phyloP scores from a whole-genome alignment of 768 basidiomycete genomes.

The Gloeophyllum trabeum region DNA sequence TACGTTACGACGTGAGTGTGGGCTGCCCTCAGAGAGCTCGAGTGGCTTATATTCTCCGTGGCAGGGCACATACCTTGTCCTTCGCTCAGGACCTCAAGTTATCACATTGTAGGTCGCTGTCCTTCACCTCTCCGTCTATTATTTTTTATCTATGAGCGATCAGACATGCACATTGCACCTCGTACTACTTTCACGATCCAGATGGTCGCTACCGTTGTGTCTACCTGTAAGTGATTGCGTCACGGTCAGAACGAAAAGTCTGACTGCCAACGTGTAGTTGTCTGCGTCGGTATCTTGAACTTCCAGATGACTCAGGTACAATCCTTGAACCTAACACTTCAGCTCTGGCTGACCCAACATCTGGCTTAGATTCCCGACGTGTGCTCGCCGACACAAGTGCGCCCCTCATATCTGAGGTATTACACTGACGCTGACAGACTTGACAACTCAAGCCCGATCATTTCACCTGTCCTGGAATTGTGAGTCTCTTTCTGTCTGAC shows the following conservation, averaged over 20 bases:
- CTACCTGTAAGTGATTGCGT: constrained; percentile 11
- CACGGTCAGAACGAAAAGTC: too few species aligned
- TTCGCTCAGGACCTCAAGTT: constrained; percentile 20
- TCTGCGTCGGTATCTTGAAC: constrained; percentile 16
- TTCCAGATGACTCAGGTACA: constrained; percentile 19
- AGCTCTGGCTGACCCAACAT: too few species aligned
- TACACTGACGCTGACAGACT: too few species aligned
- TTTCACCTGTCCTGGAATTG: constrained; percentile 23
- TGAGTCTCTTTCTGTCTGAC: background rate
- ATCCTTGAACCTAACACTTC: too few species aligned
- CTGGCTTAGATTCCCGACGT: constrained; percentile 15
- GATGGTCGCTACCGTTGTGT: constrained; percentile 22
- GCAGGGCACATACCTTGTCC: constrained; percentile 12
- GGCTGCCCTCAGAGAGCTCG: too few species aligned
- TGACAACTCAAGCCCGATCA: too few species aligned
- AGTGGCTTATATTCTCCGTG: too few species aligned
- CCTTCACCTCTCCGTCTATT: background rate
- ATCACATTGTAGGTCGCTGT: constrained; percentile 7
- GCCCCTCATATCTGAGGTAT: too few species aligned
- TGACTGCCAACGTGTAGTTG: constrained; percentile 6
- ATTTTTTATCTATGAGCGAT: background rate
- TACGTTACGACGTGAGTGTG: constrained; percentile 16
- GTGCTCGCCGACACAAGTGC: constrained; percentile 19
- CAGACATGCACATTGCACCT: constrained; percentile 22
- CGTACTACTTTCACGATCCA: constrained; percentile 24